A percentile compares a stretch with the other conserved stretches of the same genome.
Evolutionary conservation across 176 grass and related monocot species (phyloP).

Genomic region (Zea luxurians): DNA sequence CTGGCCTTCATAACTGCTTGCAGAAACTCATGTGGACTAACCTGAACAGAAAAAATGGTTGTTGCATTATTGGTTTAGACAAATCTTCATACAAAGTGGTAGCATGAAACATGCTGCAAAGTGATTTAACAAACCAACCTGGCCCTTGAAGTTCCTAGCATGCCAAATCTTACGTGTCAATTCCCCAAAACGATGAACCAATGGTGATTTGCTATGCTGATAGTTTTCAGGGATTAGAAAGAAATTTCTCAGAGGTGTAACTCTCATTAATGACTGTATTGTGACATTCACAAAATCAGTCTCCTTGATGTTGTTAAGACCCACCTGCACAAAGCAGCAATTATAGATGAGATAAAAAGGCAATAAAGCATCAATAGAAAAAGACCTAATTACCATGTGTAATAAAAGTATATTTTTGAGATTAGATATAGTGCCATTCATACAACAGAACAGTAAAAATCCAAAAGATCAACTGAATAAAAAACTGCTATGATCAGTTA

Average conservation of each 20-base stretch:
- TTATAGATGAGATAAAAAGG: slow-evolving; percentile 27
- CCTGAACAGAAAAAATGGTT: slow-evolving; percentile 53
- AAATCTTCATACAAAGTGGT: background rate
- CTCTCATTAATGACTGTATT: slow-evolving; percentile 95
- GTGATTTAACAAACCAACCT: slow-evolving; percentile 51
- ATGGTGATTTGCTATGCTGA: slow-evolving; percentile 78
- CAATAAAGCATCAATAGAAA: slow-evolving; percentile 7
- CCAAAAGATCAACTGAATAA: background rate
- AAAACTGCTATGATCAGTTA: slow-evolving; percentile 3
- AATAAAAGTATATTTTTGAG: slow-evolving; percentile 20
- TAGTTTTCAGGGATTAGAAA: slow-evolving; percentile 99
- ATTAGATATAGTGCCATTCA: background rate
- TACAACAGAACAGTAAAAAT: slow-evolving; percentile 11
- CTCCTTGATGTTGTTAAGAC: slow-evolving; percentile 99
- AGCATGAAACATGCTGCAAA: slow-evolving; percentile 9
- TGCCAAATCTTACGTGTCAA: slow-evolving; percentile 97
- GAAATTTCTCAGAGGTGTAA: slow-evolving; percentile 96
- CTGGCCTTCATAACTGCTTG: slow-evolving; percentile 98
- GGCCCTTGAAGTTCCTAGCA: slow-evolving; percentile 96
- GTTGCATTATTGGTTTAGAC: background rate
- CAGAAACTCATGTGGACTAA: slow-evolving; percentile 97
- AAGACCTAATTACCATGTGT: background rate
- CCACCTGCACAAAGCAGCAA: slow-evolving; percentile 59
- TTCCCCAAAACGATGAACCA: slow-evolving; percentile 96
- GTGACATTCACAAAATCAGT: slow-evolving; percentile 98